A percentile compares a stretch with the other conserved stretches of the same genome.
These are phyloP conservation scores for Tuber aestivum DNA, from an alignment of 495 filamentous ascomycete species.

Conservation along the genomic window DNA sequence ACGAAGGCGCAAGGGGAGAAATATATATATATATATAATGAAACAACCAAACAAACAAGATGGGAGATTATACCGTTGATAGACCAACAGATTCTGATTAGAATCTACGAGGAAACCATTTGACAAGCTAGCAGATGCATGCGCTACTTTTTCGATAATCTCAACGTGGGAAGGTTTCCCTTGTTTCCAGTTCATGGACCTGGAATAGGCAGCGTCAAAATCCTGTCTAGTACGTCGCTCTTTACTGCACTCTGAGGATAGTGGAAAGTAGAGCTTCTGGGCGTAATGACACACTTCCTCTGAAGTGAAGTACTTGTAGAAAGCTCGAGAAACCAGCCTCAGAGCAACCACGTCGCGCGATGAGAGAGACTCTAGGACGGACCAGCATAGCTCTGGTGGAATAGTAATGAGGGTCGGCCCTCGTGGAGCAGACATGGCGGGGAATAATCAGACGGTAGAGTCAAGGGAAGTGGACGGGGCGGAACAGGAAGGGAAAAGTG, in stretches of 20 bases:
- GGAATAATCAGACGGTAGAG: background rate
- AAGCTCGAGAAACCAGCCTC: slow-evolving; percentile 26
- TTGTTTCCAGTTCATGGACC: slow-evolving; percentile 34
- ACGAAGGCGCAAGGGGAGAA: slow-evolving; percentile 13
- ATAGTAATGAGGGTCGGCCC: slow-evolving; percentile 15
- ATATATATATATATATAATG: background rate
- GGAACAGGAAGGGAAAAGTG: background rate
- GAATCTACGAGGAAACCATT: slow-evolving; percentile 38
- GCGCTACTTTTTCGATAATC: slow-evolving; percentile 34
- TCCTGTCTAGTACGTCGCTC: slow-evolving; percentile 25
- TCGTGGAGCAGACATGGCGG: background rate
- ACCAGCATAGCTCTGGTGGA: slow-evolving; percentile 31
- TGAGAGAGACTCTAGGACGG: slow-evolving; percentile 26
- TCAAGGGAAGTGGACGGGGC: background rate
- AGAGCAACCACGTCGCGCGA: slow-evolving; percentile 27
- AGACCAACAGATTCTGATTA: slow-evolving; percentile 28
- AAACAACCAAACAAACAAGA: background rate
- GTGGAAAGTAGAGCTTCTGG: slow-evolving; percentile 34
- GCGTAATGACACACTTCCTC: slow-evolving; percentile 36
- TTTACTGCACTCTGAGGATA: slow-evolving; percentile 26
- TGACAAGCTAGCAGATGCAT: slow-evolving; percentile 30
- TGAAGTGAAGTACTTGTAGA: slow-evolving; percentile 33
- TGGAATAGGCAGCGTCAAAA: slow-evolving; percentile 29
- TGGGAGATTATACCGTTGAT: slow-evolving; percentile 31
- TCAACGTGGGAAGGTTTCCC: slow-evolving; percentile 35